phyloP scores from a whole-genome alignment of 805 yeast species.

The Myxozyma kluyveri region DNA sequence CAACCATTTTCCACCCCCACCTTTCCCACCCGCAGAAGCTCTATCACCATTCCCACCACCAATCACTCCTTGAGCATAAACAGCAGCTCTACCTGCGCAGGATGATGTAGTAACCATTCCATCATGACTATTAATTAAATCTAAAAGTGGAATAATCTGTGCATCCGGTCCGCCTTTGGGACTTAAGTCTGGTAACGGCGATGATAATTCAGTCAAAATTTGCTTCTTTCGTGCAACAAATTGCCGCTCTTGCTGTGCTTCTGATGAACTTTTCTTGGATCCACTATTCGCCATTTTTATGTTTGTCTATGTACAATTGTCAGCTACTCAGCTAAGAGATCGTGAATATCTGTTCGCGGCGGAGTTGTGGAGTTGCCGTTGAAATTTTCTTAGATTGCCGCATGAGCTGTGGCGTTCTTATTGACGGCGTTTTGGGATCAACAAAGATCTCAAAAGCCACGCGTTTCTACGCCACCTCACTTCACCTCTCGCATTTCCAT shows the following conservation, averaged over 20 bases:
- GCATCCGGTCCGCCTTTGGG: constrained; percentile 87
- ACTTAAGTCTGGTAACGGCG: constrained; percentile 51
- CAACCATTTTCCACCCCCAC: constrained; percentile 80
- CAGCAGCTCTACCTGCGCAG: constrained; percentile 83
- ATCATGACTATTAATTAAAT: constrained; percentile 57
- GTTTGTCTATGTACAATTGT: no score
- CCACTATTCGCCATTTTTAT: no score
- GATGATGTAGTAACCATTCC: constrained; percentile 84
- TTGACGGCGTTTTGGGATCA: no score
- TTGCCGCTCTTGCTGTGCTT: background rate
- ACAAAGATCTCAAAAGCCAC: no score
- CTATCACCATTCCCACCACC: background rate
- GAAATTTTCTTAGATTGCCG: no score
- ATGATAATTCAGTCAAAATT: constrained; percentile 17
- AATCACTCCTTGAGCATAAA: constrained; percentile 65
- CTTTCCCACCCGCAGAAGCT: constrained; percentile 62
- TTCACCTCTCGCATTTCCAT: no score
- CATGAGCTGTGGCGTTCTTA: no score
- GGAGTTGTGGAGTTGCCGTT: no score
- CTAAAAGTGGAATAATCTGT: constrained; percentile 67
- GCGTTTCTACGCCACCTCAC: no score
- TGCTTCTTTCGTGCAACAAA: constrained; percentile 14
- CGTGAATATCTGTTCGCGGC: no score
- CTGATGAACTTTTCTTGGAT: no score
- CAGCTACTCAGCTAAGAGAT: no score